These are phyloP conservation scores for Neonothopanus nambi DNA, from an alignment of 1,284 basidiomycete genomes.

Conservation along the genomic window DNA sequence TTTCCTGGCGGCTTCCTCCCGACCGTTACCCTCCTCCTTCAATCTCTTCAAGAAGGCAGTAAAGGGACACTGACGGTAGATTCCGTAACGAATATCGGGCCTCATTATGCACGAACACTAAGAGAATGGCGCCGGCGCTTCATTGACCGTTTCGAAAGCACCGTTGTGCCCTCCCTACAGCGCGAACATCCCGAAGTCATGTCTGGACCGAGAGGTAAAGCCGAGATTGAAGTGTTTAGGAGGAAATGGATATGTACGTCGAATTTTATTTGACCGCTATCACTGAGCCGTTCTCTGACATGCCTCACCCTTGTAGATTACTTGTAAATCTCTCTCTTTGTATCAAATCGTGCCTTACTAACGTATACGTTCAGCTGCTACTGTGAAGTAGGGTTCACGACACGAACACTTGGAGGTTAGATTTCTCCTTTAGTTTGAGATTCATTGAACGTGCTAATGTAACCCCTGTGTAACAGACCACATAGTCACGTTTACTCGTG, in stretches of 20 bases:
- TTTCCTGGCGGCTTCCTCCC: conserved; percentile 82
- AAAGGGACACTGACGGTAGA: conserved; percentile 66
- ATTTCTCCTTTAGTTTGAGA: not conserved
- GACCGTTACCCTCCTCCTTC: conserved; percentile 62
- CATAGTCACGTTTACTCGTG: conserved; percentile 60
- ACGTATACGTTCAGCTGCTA: conserved; percentile 54
- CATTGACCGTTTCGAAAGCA: conserved; percentile 59
- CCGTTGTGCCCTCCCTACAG: conserved; percentile 63
- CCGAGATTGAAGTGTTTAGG: conserved; percentile 76
- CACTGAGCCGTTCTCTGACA: not conserved
- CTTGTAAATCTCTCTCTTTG: conserved; percentile 34
- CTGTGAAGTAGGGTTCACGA: conserved; percentile 76
- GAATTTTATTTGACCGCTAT: not conserved
- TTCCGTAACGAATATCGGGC: conserved; percentile 77
- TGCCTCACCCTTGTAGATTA: conserved; percentile 33
- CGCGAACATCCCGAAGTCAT: conserved; percentile 62
- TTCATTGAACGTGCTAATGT: not conserved
- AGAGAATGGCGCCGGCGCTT: conserved; percentile 79
- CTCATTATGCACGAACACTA: conserved; percentile 81
- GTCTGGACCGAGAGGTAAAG: conserved; percentile 41
- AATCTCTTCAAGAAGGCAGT: conserved; percentile 56
- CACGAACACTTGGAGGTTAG: conserved; percentile 66
- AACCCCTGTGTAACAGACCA: conserved; percentile 41
- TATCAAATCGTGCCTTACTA: not conserved
- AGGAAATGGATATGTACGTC: conserved; percentile 79